Percentiles rank a stretch among this genome's conserved stretches.
phyloP scores from a whole-genome alignment of 169 alveolate species.

The Cryptosporidium parvum region DNA sequence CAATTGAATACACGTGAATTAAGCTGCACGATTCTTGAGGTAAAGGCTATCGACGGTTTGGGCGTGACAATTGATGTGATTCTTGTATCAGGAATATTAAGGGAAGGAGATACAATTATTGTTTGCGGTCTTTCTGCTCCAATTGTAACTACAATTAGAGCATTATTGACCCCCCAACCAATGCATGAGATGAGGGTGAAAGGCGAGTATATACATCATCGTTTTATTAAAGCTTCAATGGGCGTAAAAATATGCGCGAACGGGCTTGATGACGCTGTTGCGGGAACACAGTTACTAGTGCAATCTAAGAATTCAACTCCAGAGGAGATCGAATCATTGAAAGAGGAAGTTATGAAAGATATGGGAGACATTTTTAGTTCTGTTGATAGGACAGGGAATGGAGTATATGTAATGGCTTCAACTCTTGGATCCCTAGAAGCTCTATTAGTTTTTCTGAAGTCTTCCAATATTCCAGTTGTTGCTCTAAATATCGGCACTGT shows the following conservation, averaged over 20 bases:
- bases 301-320: slow-evolving; percentile 78
- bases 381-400: slow-evolving; percentile 93
- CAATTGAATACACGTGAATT: slow-evolving; percentile 87
- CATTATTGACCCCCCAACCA: slow-evolving; percentile 98
- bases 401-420: slow-evolving; percentile 98
- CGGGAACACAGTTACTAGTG: slow-evolving; percentile 95
- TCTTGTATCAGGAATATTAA: slow-evolving; percentile 94
- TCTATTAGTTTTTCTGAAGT: slow-evolving; percentile 93
- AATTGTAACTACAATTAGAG: slow-evolving; percentile 96
- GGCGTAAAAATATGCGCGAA: slow-evolving; percentile 96
- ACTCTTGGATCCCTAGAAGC: slow-evolving; percentile 99
- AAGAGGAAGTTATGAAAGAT: slow-evolving; percentile 92
- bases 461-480: slow-evolving; percentile 95
- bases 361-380: slow-evolving; percentile 92
- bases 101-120: slow-evolving; percentile 96
- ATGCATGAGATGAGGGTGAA: slow-evolving; percentile 98
- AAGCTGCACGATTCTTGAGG: slow-evolving; percentile 97
- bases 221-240: slow-evolving; percentile 93
- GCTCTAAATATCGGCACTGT: slow-evolving; percentile 98
- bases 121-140: slow-evolving; percentile 98
- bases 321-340: slow-evolving; percentile 83
- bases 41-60: slow-evolving; percentile 94
- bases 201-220: slow-evolving; percentile 96
- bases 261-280: slow-evolving; percentile 96
- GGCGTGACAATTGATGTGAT: slow-evolving; percentile 99